Evolutionary conservation across 179 eudicot species (phyloP), one percentile per base, ranked within the genome.

Genomic region (Heliamphora pulchella): DNA sequence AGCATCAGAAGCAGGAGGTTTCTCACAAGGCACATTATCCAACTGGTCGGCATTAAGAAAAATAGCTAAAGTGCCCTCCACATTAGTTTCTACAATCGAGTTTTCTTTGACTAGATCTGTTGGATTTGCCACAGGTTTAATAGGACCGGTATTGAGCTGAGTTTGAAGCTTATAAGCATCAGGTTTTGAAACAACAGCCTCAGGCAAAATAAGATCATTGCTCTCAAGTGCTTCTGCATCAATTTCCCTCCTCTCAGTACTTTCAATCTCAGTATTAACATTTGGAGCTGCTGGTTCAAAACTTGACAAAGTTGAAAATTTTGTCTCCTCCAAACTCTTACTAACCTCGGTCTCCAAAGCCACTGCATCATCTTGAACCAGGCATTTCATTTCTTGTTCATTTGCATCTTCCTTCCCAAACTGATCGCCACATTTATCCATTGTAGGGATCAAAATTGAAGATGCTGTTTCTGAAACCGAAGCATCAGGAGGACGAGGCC

Each of bases 1-100:
- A 59, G 2, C 51, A 76, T n/a, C 78, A 17, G 44, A 22, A 3
- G 64, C 48, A 14, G n/a, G 66, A 57, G 43, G 58, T 50, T 71
- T 50, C 51, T 31, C 69, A 65, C 18, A 13, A 18, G 75, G 58
- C 17, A 71, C 31, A 18, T 50, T 15, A 50, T 71, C 58, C 39
- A 47, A 71, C 50, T 57, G 58, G 22, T 71, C 75, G 50, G 75
- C n/a, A 50, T 74, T 43, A 59, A 58, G 67, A 58, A 17, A 20
- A 68, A 44, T 14, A 74, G 43, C 63, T 31, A 47, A 39, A 54
- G 77, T 31, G 77, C 13, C 64, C 44, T 39, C 77, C 48, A 41
- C 48, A 74, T 54, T 74, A 17, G 3, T 15, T 20, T 54, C 77
- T 20, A 8, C 11, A 3, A 41, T 15, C 13, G 50, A 61, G 41